A percentile compares a stretch with the other conserved stretches of the same genome.
phyloP scores from a whole-genome alignment of 2,329 filamentous ascomycete genomes.

The Pseudomassariella vexata region DNA sequence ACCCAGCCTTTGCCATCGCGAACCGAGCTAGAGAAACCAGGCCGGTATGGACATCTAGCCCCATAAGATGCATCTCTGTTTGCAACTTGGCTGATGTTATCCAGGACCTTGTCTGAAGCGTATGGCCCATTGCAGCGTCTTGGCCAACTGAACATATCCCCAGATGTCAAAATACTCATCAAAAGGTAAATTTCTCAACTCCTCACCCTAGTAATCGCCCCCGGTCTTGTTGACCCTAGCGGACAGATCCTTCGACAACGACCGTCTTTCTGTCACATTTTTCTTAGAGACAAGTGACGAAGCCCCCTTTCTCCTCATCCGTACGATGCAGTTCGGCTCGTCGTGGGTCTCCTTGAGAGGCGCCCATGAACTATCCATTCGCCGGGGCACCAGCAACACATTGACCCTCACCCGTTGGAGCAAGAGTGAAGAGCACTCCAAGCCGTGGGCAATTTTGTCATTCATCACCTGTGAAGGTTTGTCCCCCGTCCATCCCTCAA shows the following conservation, averaged over 20 bases:
- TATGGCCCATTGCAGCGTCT: conserved; percentile 27
- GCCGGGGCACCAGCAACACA: conserved; percentile 37
- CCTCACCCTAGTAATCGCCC: too few species aligned
- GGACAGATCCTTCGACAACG: conserved; percentile 47
- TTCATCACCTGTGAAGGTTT: conserved; percentile 58
- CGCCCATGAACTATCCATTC: conserved; percentile 48
- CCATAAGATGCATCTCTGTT: too few species aligned
- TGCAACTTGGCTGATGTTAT: neutral
- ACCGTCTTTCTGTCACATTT: conserved; percentile 46
- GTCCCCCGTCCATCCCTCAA: conserved; percentile 13
- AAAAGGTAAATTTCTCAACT: conserved; percentile 48
- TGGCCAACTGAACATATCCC: conserved; percentile 37
- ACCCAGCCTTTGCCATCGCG: conserved; percentile 45
- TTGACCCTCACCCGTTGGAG: conserved; percentile 50
- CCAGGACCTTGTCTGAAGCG: conserved; percentile 16
- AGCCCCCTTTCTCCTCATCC: conserved; percentile 41
- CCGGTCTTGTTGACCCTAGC: too few species aligned
- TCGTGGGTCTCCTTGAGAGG: conserved; percentile 44
- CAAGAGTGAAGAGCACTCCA: conserved; percentile 31
- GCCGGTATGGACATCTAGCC: conserved; percentile 26
- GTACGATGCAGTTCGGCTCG: conserved; percentile 31
- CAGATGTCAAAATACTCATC: conserved; percentile 46
- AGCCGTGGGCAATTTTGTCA: conserved; percentile 48
- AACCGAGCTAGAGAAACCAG: conserved; percentile 39
- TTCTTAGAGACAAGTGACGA: conserved; percentile 39